phyloP scores from a whole-genome alignment of 2,329 filamentous ascomycete genomes.

The Aphanocladium album region DNA sequence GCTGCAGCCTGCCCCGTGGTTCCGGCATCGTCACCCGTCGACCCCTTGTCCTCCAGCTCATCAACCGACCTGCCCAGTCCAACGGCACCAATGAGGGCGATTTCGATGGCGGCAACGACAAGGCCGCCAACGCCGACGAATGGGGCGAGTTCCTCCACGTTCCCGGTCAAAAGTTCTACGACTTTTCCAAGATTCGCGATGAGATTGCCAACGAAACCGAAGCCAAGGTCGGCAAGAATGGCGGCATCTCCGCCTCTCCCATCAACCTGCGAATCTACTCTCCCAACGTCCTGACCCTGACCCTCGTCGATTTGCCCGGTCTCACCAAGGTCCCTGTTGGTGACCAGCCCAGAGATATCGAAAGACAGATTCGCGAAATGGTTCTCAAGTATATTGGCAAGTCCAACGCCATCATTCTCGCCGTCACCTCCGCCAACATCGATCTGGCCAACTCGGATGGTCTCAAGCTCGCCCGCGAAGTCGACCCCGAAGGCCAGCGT shows the following conservation, averaged over 20 bases:
- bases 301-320: conserved; percentile 91
- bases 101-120: conserved; percentile 65
- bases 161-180: conserved; percentile 93
- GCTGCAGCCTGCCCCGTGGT: conserved; percentile 79
- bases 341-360: conserved; percentile 94
- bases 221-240: conserved; percentile 92
- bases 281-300: conserved; percentile 94
- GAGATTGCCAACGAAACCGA: conserved; percentile 97
- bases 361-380: conserved; percentile 95
- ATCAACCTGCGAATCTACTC: conserved; percentile 99
- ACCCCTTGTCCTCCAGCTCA: conserved; percentile 93
- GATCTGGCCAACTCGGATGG: conserved; percentile 99
- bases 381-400: conserved; percentile 98
- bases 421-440: conserved; percentile 93
- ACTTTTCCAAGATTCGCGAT: conserved; percentile 97
- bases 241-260: conserved; percentile 89
- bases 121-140: conserved; percentile 86
- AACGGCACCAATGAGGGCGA: conserved; percentile 70
- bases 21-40: conserved; percentile 95
- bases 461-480: conserved; percentile 90
- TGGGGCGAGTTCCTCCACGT: conserved; percentile 99
- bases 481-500: conserved; percentile 93
- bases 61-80: conserved; percentile 74
- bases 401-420: conserved; percentile 94
- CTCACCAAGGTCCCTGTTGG: conserved; percentile 95